Conservation (phyloP, 1,139 yeast genomes). For the Sugiyamaella xylanicola region DNA sequence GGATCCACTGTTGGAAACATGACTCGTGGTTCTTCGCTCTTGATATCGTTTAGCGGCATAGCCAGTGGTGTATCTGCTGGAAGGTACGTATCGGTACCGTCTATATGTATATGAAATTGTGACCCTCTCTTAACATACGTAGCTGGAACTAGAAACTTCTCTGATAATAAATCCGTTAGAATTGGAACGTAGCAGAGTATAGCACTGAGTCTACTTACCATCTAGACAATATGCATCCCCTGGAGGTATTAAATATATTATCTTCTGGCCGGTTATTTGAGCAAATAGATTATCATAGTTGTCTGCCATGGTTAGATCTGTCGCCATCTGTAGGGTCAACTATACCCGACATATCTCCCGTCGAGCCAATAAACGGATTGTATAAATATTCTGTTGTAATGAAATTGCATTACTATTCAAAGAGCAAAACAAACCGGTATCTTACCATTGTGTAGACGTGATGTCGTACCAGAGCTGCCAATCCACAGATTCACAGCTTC, state of each 20-base stretch:
- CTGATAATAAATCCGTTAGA: too few relatives aligned
- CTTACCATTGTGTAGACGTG: conserved; percentile 43
- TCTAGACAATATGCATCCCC: conserved; percentile 38
- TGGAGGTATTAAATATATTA: conserved; percentile 44
- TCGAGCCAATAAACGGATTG: too few relatives aligned
- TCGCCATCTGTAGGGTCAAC: too few relatives aligned
- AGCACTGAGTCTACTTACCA: conserved; percentile 34
- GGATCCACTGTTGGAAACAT: conserved; percentile 44
- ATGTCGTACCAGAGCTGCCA: conserved; percentile 41
- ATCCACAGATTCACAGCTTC: conserved; percentile 47
- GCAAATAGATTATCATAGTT: conserved; percentile 45
- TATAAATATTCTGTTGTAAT: too few relatives aligned
- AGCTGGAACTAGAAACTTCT: conserved; percentile 35
- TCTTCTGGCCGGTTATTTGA: conserved; percentile 43
- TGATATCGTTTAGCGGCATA: background rate
- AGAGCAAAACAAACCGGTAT: background rate
- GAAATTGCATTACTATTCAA: too few relatives aligned
- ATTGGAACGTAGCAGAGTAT: background rate
- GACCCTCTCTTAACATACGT: conserved; percentile 29
- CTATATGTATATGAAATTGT: conserved; percentile 24
- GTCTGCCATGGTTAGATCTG: conserved; percentile 29
- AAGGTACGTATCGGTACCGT: conserved; percentile 24
- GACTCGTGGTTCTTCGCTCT: conserved; percentile 23
- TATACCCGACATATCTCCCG: too few relatives aligned
- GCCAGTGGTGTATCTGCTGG: conserved; percentile 21